These are phyloP conservation scores for Parasitella parasitica DNA, from an alignment of 371 early-diverging fungal genomes.

Conservation along the genomic window DNA sequence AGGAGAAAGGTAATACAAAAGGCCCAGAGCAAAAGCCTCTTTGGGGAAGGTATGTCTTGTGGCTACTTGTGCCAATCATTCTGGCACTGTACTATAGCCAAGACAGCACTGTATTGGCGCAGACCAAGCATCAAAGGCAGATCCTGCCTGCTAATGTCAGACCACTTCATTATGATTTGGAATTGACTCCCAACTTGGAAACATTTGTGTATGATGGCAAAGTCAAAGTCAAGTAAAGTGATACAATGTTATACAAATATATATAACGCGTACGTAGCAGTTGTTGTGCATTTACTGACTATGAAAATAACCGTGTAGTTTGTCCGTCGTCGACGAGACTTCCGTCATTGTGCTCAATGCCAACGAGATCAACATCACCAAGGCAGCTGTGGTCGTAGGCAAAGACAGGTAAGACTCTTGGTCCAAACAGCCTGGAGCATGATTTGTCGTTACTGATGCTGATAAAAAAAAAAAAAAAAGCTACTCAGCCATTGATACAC, in stretches of 20 bases:
- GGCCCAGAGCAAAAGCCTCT: not conserved
- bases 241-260: not conserved
- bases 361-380: slow-evolving; percentile 43
- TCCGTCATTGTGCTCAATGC: slow-evolving; percentile 61
- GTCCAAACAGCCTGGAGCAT: too few species aligned
- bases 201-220: slow-evolving; percentile 68
- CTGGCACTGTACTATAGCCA: slow-evolving; percentile 16
- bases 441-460: not conserved
- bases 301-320: slow-evolving; percentile 14
- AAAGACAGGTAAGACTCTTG: slow-evolving; percentile 21
- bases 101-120: slow-evolving; percentile 5
- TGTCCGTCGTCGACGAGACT: slow-evolving; percentile 55
- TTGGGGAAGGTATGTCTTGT: slow-evolving; percentile 12
- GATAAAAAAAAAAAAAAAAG: not conserved
- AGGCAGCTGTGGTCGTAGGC: slow-evolving; percentile 21
- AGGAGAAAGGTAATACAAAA: slow-evolving; percentile 1
- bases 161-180: slow-evolving; percentile 77
- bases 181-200: slow-evolving; percentile 68
- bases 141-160: slow-evolving; percentile 71
- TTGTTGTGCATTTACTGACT: not conserved
- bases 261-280: not conserved
- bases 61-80: slow-evolving; percentile 13
- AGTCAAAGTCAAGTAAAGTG: slow-evolving; percentile 43
- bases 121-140: slow-evolving; percentile 41
- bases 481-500: slow-evolving; percentile 25